Percentiles rank a stretch among this genome's conserved stretches.
These are phyloP conservation scores for Colletotrichum brevisporum DNA, from an alignment of 2,329 filamentous ascomycete species.

Conservation along the genomic window DNA sequence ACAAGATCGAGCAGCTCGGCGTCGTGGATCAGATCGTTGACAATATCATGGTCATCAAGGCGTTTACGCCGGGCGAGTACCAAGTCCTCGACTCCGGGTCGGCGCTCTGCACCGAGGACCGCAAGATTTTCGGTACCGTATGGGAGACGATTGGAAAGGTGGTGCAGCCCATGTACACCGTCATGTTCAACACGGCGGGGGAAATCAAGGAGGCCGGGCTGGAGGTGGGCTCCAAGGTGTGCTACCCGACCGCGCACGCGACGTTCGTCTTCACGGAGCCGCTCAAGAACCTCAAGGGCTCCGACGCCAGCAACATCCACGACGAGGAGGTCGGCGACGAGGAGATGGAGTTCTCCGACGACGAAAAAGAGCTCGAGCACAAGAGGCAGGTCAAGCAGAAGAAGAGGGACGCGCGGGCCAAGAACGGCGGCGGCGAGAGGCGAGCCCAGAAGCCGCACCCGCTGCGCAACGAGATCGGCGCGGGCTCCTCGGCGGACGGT, in stretches of 20 bases:
- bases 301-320: slow-evolving; percentile 94
- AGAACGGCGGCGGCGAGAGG: slow-evolving; percentile 53
- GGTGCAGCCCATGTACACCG: slow-evolving; percentile 86
- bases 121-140: slow-evolving; percentile 84
- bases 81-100: slow-evolving; percentile 89
- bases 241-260: slow-evolving; percentile 84
- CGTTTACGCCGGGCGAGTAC: slow-evolving; percentile 83
- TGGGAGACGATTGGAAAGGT: slow-evolving; percentile 89
- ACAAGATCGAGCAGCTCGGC: slow-evolving; percentile 83
- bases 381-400: slow-evolving; percentile 79
- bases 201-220: slow-evolving; percentile 79
- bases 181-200: slow-evolving; percentile 78
- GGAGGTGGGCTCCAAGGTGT: slow-evolving; percentile 78
- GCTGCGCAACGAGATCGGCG: slow-evolving; percentile 55
- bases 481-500: slow-evolving; percentile 49
- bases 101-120: slow-evolving; percentile 82
- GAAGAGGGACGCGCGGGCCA: slow-evolving; percentile 63
- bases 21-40: slow-evolving; percentile 83
- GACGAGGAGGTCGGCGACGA: slow-evolving; percentile 91
- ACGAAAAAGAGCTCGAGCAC: slow-evolving; percentile 91
- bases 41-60: slow-evolving; percentile 83
- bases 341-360: slow-evolving; percentile 95
- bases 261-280: slow-evolving; percentile 89
- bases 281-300: slow-evolving; percentile 84
- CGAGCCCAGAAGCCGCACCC: slow-evolving; percentile 55